Conservation (phyloP, 73 alveolate genomes). For the Tetrahymena elliotti region DNA sequence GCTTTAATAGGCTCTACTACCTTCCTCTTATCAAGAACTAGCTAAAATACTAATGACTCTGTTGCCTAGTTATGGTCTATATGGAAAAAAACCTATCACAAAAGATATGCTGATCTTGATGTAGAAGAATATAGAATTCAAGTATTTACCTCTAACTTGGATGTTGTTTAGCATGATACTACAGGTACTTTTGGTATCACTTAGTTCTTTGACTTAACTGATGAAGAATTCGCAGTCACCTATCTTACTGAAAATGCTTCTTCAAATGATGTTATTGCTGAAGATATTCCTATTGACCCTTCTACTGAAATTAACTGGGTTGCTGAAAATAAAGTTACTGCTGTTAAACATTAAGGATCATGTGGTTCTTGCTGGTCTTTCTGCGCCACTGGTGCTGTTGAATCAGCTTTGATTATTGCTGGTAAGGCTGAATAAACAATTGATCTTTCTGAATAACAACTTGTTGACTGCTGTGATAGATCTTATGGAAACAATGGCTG, state of each 20-base stretch:
- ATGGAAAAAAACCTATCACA: background rate
- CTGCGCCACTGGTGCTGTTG: constrained; percentile 61
- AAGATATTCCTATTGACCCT: constrained; percentile 11
- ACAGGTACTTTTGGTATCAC: constrained; percentile 33
- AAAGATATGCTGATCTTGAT: background rate
- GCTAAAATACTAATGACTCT: background rate
- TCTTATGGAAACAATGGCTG: constrained; percentile 44
- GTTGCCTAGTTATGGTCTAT: background rate
- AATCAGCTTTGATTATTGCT: constrained; percentile 25
- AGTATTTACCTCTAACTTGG: background rate
- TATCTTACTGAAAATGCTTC: constrained; percentile 15
- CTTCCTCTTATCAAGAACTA: background rate
- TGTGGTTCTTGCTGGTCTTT: constrained; percentile 89
- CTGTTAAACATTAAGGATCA: constrained; percentile 65
- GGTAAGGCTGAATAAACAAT: background rate
- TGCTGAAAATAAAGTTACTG: constrained; percentile 56
- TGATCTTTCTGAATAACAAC: constrained; percentile 38
- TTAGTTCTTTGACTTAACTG: constrained; percentile 53
- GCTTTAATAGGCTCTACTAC: background rate
- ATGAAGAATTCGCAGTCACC: constrained; percentile 38
- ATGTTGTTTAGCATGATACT: background rate
- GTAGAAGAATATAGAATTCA: background rate
- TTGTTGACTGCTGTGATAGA: constrained; percentile 47
- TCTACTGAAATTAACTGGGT: constrained; percentile 50
- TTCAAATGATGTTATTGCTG: background rate